Base-by-base conservation (phyloP, 805 yeast genomes). In the Nakazawaea holstii region DNA sequence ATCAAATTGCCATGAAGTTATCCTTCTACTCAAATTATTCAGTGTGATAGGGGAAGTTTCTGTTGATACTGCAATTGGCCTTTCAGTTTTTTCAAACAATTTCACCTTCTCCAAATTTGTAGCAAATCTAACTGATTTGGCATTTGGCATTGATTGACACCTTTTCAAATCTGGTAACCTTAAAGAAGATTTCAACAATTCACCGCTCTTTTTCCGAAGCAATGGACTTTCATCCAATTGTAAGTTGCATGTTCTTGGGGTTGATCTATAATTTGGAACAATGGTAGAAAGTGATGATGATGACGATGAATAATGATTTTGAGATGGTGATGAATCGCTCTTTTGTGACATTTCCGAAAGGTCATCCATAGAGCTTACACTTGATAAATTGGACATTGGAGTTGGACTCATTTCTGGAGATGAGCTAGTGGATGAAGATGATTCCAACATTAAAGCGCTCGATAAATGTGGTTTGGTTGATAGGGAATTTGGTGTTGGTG, bases 181-280 rank as follows among this genome's bases (percentile, higher is more conserved):
- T 48, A 88, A 69, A 11, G 87, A 82, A 2, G 91, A 79, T 59
- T 87, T 87, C 39, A 88, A 84, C 39, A 86, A 68, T 59, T 89
- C 96, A n/a, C 96, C 97, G 0, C 89, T 79, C 62, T 90, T 90
- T 62, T 90, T 91, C 42, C 95, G 80, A 3, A 88, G 77, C 46
- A 87, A 65, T 3, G 71, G 69, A 14, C 31, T 24, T 2, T 45
- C 32, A 30, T 10, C 48, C 29, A 45, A 8, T 17, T 27, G 15
- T 8, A 15, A 5, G 20, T 10, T n/a, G 17, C 33, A 43, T 4
- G 49, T 27, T 39, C 49, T 39, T 27, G 49, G 49, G 13, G 49
- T 46, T 8, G 35, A 15, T 20, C n/a, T 26, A 3, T 30, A 15
- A 2, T 29, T 26, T 10, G 49, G 46, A 6, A 48, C 47, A 31